Conservation (phyloP, 2,329 filamentous ascomycete genomes). For the Pseudocercospora macadamiae region DNA sequence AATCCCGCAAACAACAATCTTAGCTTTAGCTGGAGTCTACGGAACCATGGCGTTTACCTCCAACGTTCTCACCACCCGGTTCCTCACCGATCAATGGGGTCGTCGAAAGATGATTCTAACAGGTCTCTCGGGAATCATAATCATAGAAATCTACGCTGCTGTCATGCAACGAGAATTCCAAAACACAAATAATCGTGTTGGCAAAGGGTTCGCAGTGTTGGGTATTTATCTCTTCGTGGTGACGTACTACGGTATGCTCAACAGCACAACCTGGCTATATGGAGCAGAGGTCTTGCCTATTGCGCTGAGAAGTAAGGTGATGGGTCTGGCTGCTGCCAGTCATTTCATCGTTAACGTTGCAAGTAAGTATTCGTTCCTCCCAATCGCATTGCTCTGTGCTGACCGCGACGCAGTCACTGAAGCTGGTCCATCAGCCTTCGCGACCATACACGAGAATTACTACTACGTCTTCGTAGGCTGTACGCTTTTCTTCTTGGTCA, state of each 20-base stretch:
- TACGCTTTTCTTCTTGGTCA: slow-evolving; percentile 53
- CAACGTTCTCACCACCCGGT: slow-evolving; percentile 57
- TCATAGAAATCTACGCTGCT: slow-evolving; percentile 63
- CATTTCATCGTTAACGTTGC: slow-evolving; percentile 48
- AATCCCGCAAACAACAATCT: slow-evolving; percentile 53
- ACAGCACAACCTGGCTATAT: slow-evolving; percentile 43
- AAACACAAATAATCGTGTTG: slow-evolving; percentile 56
- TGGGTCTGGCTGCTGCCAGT: slow-evolving; percentile 57
- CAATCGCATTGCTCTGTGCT: no score
- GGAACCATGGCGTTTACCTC: slow-evolving; percentile 57
- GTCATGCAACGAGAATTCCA: slow-evolving; percentile 63
- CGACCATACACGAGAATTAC: slow-evolving; percentile 62
- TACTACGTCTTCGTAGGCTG: slow-evolving; percentile 63
- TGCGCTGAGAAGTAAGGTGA: slow-evolving; percentile 57
- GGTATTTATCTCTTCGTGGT: slow-evolving; percentile 64
- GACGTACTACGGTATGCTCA: slow-evolving; percentile 44
- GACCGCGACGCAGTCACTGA: slow-evolving; percentile 29
- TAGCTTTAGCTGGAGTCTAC: slow-evolving; percentile 59
- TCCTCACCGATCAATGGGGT: slow-evolving; percentile 61
- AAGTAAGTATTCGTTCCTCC: slow-evolving; percentile 10
- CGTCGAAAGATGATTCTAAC: slow-evolving; percentile 62
- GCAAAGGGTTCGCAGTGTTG: slow-evolving; percentile 63
- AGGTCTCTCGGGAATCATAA: slow-evolving; percentile 55
- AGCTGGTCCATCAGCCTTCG: slow-evolving; percentile 58
- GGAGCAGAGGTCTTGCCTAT: slow-evolving; percentile 60